phyloP scores from a whole-genome alignment of 306 rosid species.

The Betula pendula region DNA sequence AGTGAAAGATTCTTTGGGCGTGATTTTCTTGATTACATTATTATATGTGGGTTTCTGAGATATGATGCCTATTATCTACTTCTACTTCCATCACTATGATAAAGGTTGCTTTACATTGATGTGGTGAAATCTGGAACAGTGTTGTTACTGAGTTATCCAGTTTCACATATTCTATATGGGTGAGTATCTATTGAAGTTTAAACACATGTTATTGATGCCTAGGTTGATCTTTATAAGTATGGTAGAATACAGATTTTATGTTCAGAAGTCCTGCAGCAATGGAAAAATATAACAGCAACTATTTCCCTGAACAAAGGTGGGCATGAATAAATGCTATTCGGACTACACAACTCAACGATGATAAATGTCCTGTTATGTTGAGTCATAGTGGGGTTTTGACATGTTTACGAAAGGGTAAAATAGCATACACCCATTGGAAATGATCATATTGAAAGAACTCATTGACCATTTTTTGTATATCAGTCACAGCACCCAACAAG shows the following conservation, averaged over 20 bases:
- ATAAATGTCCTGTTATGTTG: slow-evolving; percentile 34
- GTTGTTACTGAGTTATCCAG: slow-evolving; percentile 13
- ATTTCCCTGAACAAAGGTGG: slow-evolving; percentile 6
- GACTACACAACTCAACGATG: slow-evolving; percentile 18
- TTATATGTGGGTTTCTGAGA: slow-evolving; percentile 1
- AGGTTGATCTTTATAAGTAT: slow-evolving; percentile 4
- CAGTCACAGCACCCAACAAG: slow-evolving; percentile 5
- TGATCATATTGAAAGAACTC: slow-evolving; percentile 37
- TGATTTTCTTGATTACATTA: not conserved
- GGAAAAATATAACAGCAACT: slow-evolving; percentile 12
- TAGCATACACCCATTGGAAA: slow-evolving; percentile 50
- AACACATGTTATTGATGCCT: not conserved
- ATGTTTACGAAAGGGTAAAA: slow-evolving; percentile 40
- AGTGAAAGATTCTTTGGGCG: not conserved
- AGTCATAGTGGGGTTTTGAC: slow-evolving; percentile 43
- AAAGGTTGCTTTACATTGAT: not conserved
- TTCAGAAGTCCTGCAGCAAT: slow-evolving; percentile 2
- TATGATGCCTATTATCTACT: slow-evolving; percentile 9
- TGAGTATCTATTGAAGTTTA: slow-evolving; percentile 6
- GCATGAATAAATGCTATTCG: not conserved
- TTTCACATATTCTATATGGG: slow-evolving; percentile 2
- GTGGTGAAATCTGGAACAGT: slow-evolving; percentile 1
- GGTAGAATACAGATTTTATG: slow-evolving; percentile 1
- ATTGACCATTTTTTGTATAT: slow-evolving; percentile 42
- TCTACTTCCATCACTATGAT: not conserved